Evolutionary conservation across 2,329 filamentous ascomycete genomes (phyloP).

Genomic region (Hypoxylon sp.): DNA sequence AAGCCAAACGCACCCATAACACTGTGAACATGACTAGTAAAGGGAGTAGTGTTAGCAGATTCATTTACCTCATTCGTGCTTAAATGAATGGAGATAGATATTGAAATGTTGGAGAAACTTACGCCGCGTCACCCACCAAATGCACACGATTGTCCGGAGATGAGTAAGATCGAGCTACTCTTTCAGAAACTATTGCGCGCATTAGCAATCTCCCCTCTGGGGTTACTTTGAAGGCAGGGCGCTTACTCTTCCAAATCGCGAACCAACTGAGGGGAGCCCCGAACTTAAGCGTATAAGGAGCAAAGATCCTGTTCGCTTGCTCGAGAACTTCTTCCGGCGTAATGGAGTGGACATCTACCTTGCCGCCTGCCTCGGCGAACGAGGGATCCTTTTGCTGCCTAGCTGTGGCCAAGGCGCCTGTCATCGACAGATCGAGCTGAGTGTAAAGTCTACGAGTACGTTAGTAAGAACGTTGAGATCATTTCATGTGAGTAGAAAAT

Average conservation of each 20-base stretch:
- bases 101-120: slow-evolving; percentile 24
- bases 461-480: not conserved
- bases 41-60: not conserved
- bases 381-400: slow-evolving; percentile 43
- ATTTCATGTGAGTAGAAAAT: not conserved
- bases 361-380: slow-evolving; percentile 47
- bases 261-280: slow-evolving; percentile 51
- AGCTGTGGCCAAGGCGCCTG: slow-evolving; percentile 42
- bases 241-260: slow-evolving; percentile 51
- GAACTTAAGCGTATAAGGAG: slow-evolving; percentile 51
- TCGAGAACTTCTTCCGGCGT: slow-evolving; percentile 53
- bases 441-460: slow-evolving; percentile 47
- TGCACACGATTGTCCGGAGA: slow-evolving; percentile 50
- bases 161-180: slow-evolving; percentile 50
- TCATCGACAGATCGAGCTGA: slow-evolving; percentile 45
- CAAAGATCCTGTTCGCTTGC: slow-evolving; percentile 51
- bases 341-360: slow-evolving; percentile 50
- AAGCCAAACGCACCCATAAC: slow-evolving; percentile 54
- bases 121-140: slow-evolving; percentile 50
- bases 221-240: not conserved
- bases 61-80: not conserved
- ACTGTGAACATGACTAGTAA: slow-evolving; percentile 50
- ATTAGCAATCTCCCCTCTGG: not conserved
- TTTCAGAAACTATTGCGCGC: slow-evolving; percentile 46
- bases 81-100: not conserved